These are phyloP conservation scores for Polygonum aviculare DNA, from an alignment of 148 eudicot species.

Conservation along the genomic window DNA sequence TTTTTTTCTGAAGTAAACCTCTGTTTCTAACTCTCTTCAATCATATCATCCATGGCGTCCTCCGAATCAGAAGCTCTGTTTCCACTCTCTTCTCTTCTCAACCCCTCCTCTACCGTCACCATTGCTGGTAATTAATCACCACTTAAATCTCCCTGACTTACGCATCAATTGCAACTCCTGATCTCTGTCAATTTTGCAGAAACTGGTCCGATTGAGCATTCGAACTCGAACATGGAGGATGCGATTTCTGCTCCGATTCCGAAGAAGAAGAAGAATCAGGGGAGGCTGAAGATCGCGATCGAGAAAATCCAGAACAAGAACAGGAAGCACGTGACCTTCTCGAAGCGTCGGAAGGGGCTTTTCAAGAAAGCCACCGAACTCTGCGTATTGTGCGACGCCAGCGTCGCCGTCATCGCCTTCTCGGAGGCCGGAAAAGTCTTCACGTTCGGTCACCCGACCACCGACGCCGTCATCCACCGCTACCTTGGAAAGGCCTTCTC, in stretches of 20 bases:
- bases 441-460: slow-evolving; percentile 4
- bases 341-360: neutral
- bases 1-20: no score
- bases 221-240: no score
- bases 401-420: slow-evolving; percentile 2
- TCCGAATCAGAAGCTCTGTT: no score
- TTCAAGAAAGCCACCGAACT: slow-evolving; percentile 13
- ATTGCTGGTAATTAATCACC: no score
- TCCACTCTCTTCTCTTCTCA: no score
- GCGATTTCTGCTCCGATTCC: neutral
- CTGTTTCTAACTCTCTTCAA: no score
- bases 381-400: slow-evolving; percentile 5
- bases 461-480: slow-evolving; percentile 3
- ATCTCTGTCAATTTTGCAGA: no score
- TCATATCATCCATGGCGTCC: no score
- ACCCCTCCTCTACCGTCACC: no score
- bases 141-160: no score
- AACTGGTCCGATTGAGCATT: no score
- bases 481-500: neutral
- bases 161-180: no score
- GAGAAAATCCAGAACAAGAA: slow-evolving; percentile 2
- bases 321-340: slow-evolving; percentile 13
- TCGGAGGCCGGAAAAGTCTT: slow-evolving; percentile 11
- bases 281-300: neutral
- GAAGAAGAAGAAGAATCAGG: neutral